Evolutionary conservation across 2,329 filamentous ascomycete genomes (phyloP).

Genomic region (Fulvia fulva): DNA sequence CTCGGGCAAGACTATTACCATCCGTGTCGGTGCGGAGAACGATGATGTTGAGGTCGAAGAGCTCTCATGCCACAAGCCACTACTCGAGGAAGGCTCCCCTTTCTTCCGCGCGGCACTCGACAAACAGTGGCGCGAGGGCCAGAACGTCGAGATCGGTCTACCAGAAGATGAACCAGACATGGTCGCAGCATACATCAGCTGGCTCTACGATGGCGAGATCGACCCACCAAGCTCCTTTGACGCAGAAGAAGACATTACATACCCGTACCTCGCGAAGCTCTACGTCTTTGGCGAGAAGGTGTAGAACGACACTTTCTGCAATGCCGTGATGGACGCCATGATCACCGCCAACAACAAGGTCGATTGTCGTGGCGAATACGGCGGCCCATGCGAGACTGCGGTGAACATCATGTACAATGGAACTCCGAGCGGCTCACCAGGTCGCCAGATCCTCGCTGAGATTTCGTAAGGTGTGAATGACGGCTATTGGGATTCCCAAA

Average conservation of each 20-base stretch:
- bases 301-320: constrained; percentile 3
- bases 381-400: not conserved
- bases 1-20: not conserved
- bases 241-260: not conserved
- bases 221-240: not conserved
- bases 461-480: too few species aligned
- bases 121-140: constrained; percentile 7
- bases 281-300: constrained; percentile 12
- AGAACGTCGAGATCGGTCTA: constrained; percentile 2
- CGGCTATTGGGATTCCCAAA: too few species aligned
- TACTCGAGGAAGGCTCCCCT: constrained; percentile 1
- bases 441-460: not conserved
- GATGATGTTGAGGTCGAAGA: not conserved
- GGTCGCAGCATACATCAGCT: constrained; percentile 6
- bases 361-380: not conserved
- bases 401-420: not conserved
- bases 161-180: constrained; percentile 3
- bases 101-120: constrained; percentile 10
- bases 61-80: constrained; percentile 1
- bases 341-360: not conserved
- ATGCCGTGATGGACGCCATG: constrained; percentile 2
- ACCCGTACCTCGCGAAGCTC: not conserved
- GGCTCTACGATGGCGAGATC: constrained; percentile 7
- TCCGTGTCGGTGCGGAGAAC: constrained; percentile 1
- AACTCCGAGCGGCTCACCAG: not conserved